Percentiles rank a stretch among this genome's conserved stretches.
phyloP scores from a whole-genome alignment of 2,329 filamentous ascomycete species.

The Dactylonectria estremocensis region DNA sequence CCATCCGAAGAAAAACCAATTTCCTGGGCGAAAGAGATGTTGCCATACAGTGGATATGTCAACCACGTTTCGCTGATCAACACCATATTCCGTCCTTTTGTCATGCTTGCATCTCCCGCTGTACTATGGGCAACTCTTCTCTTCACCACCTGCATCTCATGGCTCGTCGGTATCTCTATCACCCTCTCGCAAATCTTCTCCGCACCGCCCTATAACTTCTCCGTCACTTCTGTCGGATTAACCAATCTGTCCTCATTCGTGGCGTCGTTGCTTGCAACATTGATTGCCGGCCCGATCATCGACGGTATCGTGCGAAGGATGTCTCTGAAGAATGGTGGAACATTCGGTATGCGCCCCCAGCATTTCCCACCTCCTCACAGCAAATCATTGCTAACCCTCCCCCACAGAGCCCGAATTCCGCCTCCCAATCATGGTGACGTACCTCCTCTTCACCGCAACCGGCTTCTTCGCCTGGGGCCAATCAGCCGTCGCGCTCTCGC shows the following conservation, averaged over 20 bases:
- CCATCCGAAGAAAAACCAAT: not conserved
- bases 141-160: not conserved
- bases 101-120: not conserved
- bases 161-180: conserved; percentile 3
- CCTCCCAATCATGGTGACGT: conserved; percentile 1
- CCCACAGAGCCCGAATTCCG: not conserved
- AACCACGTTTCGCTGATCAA: not conserved
- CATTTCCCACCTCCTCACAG: no score
- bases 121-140: not conserved
- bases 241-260: conserved; percentile 29
- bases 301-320: not conserved
- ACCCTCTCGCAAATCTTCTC: conserved; percentile 1
- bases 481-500: not conserved
- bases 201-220: conserved; percentile 1
- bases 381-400: no score
- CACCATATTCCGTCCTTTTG: not conserved
- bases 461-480: conserved; percentile 13
- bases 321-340: conserved; percentile 3
- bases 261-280: conserved; percentile 3
- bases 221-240: conserved; percentile 7
- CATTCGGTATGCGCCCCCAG: not conserved
- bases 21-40: not conserved
- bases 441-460: not conserved
- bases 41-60: not conserved
- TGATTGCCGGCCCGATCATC: not conserved